These are phyloP conservation scores for Takakia lepidozioides DNA, from an alignment of 225 moss, liverwort and hornwort species.

Conservation along the genomic window DNA sequence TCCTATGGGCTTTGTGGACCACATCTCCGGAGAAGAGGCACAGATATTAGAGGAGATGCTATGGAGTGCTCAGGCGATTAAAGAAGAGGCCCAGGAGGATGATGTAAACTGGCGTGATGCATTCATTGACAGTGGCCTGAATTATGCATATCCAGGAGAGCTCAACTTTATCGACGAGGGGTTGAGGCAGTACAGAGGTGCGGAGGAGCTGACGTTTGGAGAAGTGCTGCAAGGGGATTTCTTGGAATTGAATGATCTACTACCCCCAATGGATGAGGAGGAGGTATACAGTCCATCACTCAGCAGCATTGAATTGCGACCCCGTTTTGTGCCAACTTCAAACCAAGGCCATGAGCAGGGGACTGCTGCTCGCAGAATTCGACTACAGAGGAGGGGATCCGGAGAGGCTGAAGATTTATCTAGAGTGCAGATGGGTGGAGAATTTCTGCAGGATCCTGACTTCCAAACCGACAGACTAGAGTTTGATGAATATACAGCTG, in stretches of 20 bases:
- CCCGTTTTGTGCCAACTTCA: slow-evolving; percentile 7
- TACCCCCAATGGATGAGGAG: neutral
- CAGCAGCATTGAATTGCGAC: slow-evolving; percentile 21
- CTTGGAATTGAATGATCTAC: slow-evolving; percentile 39
- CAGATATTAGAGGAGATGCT: slow-evolving; percentile 22
- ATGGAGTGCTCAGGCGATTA: slow-evolving; percentile 10
- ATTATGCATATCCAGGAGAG: too few species aligned
- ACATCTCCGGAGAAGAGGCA: slow-evolving; percentile 5
- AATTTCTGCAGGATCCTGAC: too few species aligned
- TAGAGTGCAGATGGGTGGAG: too few species aligned
- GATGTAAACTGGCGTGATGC: slow-evolving; percentile 29
- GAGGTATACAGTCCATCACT: neutral
- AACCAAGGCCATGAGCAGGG: slow-evolving; percentile 31
- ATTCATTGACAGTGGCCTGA: slow-evolving; percentile 32
- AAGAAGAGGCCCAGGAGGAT: slow-evolving; percentile 1
- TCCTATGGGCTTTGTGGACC: too few species aligned
- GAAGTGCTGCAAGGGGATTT: slow-evolving; percentile 15
- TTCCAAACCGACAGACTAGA: too few species aligned
- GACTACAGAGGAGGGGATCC: slow-evolving; percentile 1
- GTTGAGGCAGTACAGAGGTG: neutral
- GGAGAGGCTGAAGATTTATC: neutral
- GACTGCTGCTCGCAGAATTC: slow-evolving; percentile 25
- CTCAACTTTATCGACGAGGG: neutral
- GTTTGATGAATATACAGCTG: too few species aligned
- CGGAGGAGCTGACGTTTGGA: neutral